Conservation (phyloP, 805 yeast genomes). For the Ogataea trehalophila region DNA sequence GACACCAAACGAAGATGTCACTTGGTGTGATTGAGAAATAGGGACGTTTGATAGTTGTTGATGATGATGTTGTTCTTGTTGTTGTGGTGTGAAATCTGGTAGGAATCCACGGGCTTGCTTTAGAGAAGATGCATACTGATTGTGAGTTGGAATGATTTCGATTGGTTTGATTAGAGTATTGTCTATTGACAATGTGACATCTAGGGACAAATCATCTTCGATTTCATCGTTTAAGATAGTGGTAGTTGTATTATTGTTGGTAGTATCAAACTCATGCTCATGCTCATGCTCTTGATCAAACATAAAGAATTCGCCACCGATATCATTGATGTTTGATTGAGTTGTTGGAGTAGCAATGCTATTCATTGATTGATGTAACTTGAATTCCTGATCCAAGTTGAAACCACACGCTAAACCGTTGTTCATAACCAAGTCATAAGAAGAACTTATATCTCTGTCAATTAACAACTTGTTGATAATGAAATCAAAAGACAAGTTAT, state of each 20-base stretch:
- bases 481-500: constrained; percentile 36
- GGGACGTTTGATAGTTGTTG: no score
- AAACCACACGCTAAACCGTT: constrained; percentile 34
- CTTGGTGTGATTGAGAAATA: no score
- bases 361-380: constrained; percentile 17
- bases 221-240: constrained; percentile 6
- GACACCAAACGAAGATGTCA: no score
- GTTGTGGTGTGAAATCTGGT: no score
- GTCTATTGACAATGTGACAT: not conserved
- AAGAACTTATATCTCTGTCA: constrained; percentile 36
- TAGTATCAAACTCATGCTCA: constrained; percentile 25
- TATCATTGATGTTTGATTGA: constrained; percentile 6
- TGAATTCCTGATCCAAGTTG: constrained; percentile 42
- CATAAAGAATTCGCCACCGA: constrained; percentile 30
- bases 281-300: constrained; percentile 32
- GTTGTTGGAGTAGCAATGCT: constrained; percentile 4
- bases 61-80: no score
- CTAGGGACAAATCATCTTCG: constrained; percentile 14
- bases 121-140: no score
- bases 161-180: no score
- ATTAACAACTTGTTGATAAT: constrained; percentile 37
- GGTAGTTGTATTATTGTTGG: not conserved
- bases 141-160: no score
- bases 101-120: no score
- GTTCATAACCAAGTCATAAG: constrained; percentile 25